These are phyloP conservation scores for Pistacia integerrima DNA, from an alignment of 345 rosid species.

Conservation along the genomic window DNA sequence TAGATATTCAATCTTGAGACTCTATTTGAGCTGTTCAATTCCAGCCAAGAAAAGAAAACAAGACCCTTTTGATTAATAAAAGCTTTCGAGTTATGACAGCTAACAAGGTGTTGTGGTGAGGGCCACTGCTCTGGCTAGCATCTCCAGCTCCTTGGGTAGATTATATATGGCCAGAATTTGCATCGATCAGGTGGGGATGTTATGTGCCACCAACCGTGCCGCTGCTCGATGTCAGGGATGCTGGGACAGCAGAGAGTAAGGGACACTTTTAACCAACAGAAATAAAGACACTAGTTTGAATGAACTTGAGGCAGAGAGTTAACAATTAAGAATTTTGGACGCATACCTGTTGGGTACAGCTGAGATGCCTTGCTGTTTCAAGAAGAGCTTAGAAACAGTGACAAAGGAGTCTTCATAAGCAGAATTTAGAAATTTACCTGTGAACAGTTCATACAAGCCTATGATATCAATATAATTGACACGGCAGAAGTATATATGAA, in stretches of 20 bases:
- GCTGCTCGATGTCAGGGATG: constrained; percentile 6
- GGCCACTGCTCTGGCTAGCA: constrained; percentile 9
- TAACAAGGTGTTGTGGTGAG: neutral
- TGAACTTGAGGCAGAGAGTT: neutral
- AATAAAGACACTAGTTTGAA: neutral
- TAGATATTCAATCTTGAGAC: neutral
- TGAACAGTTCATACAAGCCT: neutral
- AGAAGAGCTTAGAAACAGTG: neutral
- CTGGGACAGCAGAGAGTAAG: neutral
- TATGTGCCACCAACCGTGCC: constrained; percentile 25
- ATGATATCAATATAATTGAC: neutral
- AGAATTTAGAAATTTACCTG: neutral
- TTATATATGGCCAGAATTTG: neutral
- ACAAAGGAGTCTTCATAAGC: neutral
- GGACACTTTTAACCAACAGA: neutral
- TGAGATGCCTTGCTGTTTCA: neutral
- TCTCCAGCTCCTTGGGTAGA: neutral
- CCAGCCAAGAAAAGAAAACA: neutral
- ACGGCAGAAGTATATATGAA: neutral
- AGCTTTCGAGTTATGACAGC: constrained; percentile 4
- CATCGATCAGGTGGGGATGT: neutral
- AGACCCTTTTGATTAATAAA: neutral
- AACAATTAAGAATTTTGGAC: neutral
- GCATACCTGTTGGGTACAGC: neutral
- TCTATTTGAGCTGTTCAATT: neutral